phyloP scores from a whole-genome alignment of 108 stramenopile species.

The Fragilaria radians region DNA sequence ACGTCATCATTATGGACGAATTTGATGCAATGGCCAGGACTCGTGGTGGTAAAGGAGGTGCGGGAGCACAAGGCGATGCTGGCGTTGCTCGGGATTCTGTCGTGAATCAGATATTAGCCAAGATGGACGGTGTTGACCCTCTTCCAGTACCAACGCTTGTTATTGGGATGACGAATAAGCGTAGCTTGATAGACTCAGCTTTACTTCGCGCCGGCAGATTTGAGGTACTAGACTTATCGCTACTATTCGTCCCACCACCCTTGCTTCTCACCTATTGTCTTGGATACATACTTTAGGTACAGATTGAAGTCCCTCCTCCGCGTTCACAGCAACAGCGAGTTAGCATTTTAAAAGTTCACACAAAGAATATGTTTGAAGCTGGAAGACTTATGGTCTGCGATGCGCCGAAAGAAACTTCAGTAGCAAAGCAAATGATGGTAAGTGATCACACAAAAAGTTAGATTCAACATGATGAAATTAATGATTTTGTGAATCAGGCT shows the following conservation, averaged over 20 bases:
- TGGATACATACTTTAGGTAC: conserved; percentile 30
- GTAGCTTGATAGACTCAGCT: conserved; percentile 80
- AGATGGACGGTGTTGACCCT: conserved; percentile 92
- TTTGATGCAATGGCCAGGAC: conserved; percentile 90
- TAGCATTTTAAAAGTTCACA: conserved; percentile 76
- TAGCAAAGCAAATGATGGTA: conserved; percentile 24
- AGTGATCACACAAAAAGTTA: conserved; percentile 5
- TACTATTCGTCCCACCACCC: too few species aligned
- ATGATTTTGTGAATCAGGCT: conserved; percentile 2
- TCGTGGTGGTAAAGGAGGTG: conserved; percentile 59
- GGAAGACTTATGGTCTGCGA: conserved; percentile 68
- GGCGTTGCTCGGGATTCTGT: conserved; percentile 89
- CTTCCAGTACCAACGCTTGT: conserved; percentile 82
- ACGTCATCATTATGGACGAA: conserved; percentile 89
- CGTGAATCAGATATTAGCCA: conserved; percentile 89
- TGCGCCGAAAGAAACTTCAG: conserved; percentile 51
- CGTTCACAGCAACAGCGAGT: conserved; percentile 57
- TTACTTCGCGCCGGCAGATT: conserved; percentile 78
- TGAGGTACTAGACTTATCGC: too few species aligned
- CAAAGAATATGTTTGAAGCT: conserved; percentile 56
- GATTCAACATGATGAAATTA: neutral
- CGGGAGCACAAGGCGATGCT: conserved; percentile 83
- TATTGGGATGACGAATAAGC: conserved; percentile 91
- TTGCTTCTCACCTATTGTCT: neutral
- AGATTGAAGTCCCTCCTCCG: conserved; percentile 81